Base-by-base conservation (phyloP, 352 stramenopile species). In the Phytopythium ostracodes region DNA sequence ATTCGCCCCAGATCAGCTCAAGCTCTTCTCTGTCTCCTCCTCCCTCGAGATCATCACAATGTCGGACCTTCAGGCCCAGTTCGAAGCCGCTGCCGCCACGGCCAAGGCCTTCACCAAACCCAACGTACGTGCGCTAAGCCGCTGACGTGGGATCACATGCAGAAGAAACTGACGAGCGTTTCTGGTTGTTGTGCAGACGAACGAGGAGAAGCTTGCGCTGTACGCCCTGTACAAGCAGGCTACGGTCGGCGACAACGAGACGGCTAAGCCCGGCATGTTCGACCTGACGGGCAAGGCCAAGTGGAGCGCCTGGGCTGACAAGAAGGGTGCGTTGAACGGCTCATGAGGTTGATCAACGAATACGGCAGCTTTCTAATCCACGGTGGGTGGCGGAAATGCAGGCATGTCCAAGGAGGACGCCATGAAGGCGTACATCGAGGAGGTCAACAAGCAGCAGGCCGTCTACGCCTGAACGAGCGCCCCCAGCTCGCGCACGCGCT, bases 211-310 rank as follows among this genome's bases (percentile, higher is more conserved):
- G 81, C 85, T 97, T 62, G 72, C 76, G 27, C 70, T 97, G 53
- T 97, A 97, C 79, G 80, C 84, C n/a, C 80, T 84, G 68, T 97
- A 83, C 85, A 97, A 97, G 84, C 89, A 97, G 74, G 88, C 86
- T 50, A 97, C 84, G 14, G 69, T 91, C 27, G 89, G 89, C 22
- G 87, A 97, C 81, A 89, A 90, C 75, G 91, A 78, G 63, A 92
- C 84, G 52, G 35, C 75, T 58, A 84, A 84, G 65, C 84, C 89
- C 8, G 87, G 88, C 64, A 94, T 96, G 83, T 91, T 96, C 61
- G 84, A 96, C 72, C 60, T 96, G 35, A 89, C 75, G 53, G 84
- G 76, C 66, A 94, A 94, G 74, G 84, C 84, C 70, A 97, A 97
- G 82, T 96, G 87, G 86, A 79, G 88, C 56, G 89, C 89, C 47